These are phyloP conservation scores for Heterococcus sp. DNA, from an alignment of 108 stramenopile species.

Conservation along the genomic window DNA sequence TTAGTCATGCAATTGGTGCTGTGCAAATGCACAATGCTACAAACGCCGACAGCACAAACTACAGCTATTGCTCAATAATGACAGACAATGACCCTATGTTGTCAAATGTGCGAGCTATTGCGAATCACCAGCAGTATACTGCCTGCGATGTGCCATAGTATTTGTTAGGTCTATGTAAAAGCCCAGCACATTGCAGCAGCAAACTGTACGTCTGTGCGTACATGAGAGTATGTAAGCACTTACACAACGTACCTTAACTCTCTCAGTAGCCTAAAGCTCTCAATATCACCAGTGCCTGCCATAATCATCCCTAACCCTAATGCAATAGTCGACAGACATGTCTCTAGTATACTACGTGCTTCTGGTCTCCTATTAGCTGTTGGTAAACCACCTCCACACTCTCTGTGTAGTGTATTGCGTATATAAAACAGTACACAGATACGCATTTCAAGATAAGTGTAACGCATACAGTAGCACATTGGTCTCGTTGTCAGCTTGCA, in stretches of 20 bases:
- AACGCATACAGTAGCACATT: too few species aligned
- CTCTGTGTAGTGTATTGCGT: slow-evolving; percentile 60
- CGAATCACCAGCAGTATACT: too few species aligned
- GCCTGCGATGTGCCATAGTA: background rate
- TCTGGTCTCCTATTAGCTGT: slow-evolving; percentile 57
- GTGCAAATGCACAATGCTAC: background rate
- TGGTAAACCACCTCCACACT: background rate
- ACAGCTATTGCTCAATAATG: background rate
- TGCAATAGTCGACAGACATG: slow-evolving; percentile 76
- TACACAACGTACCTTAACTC: slow-evolving; percentile 80
- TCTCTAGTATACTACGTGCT: slow-evolving; percentile 73
- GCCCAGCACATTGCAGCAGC: background rate
- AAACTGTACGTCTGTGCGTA: background rate
- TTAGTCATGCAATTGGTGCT: background rate
- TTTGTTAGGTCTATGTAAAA: background rate
- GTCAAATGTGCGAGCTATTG: background rate
- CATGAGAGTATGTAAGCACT: slow-evolving; percentile 1
- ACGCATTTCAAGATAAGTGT: background rate
- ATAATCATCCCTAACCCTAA: slow-evolving; percentile 85
- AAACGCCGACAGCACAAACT: background rate
- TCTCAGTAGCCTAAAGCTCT: slow-evolving; percentile 73
- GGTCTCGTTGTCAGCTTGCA: too few species aligned
- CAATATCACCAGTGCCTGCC: slow-evolving; percentile 92
- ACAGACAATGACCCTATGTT: background rate
- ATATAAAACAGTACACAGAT: background rate